Percentiles rank a stretch among this genome's conserved stretches.
Evolutionary conservation across 257 asterid genomes (phyloP).

Genomic region (Solanum okadae): DNA sequence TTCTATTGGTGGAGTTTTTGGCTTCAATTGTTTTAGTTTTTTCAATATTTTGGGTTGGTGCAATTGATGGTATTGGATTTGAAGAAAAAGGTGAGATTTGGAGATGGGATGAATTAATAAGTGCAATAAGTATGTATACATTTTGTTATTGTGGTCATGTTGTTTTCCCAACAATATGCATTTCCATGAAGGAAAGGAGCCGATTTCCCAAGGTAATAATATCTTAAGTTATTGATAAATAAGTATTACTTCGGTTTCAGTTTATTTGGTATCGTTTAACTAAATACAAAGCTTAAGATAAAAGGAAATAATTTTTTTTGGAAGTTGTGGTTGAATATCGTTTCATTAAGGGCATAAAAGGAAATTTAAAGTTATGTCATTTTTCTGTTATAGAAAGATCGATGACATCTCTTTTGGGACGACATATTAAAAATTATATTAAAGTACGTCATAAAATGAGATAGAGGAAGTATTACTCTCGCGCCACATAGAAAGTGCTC

Average conservation of each 20-base stretch:
- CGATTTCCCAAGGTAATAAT: not conserved
- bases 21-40: conserved; percentile 24
- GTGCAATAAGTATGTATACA: conserved; percentile 28
- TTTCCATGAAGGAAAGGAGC: not conserved
- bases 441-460: no score
- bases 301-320: not conserved
- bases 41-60: conserved; percentile 35
- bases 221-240: no score
- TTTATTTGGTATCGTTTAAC: no score
- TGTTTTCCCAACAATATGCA: conserved; percentile 36
- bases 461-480: no score
- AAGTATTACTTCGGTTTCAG: no score
- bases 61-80: conserved; percentile 44
- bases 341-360: no score
- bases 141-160: conserved; percentile 53
- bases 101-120: conserved; percentile 30
- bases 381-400: no score
- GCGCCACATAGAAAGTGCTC: no score
- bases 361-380: no score
- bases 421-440: no score
- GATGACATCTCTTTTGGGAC: no score
- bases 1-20: conserved; percentile 37
- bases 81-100: conserved; percentile 23
- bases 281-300: not conserved
- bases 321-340: no score